Evolutionary conservation across 1,139 yeast species (phyloP), one percentile per base, ranked within the genome.

Genomic region (Zygoascus meyerae): DNA sequence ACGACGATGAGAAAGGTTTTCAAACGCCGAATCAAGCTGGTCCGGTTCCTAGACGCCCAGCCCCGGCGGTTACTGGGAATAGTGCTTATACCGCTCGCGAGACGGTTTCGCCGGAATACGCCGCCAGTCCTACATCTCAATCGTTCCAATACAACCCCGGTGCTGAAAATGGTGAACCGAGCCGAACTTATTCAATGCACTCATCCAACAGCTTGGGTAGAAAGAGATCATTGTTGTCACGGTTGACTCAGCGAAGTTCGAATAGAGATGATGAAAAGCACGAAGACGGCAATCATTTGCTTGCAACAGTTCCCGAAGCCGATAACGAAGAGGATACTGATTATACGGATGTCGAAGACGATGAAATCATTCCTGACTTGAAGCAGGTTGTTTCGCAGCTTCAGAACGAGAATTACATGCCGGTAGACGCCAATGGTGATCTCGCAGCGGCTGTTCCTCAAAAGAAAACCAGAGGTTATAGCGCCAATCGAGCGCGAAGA

Each of bases 341-440:
- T 12, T 42, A 48, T 2, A 33, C 43, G 1, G 47, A 47, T n/a
- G 44, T 29, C 5, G 50, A 47, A 15, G 50, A 47, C 14, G 50
- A 47, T 9, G 46, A 44, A n/a, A 33, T 51, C 14, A 65, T 62
- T 16, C 55, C 57, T 9, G 68, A 62, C 34, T 54, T 65, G 30
- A 56, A 58, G 26, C 60, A 62, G 35, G 65, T 60, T 10, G 58
- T 60, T 6, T 53, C 49, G 16, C 54, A 55, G 21, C 49, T 56
- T 28, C 54, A 53, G 16, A 52, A 52, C n/a, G 55, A 43, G 17
- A 45, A 53, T 9, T 33, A 49, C 4, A 17, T 48, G n/a, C 38
- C 45, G 12, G 29, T 21, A 28, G 47, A 42, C 45, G 41, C 26
- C 31, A 50, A 18, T 42, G 48, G 32, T 21, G 39, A 15, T 12